Evolutionary conservation across 2,329 filamentous ascomycete species (phyloP).

Genomic region (Coleophoma cylindrospora): DNA sequence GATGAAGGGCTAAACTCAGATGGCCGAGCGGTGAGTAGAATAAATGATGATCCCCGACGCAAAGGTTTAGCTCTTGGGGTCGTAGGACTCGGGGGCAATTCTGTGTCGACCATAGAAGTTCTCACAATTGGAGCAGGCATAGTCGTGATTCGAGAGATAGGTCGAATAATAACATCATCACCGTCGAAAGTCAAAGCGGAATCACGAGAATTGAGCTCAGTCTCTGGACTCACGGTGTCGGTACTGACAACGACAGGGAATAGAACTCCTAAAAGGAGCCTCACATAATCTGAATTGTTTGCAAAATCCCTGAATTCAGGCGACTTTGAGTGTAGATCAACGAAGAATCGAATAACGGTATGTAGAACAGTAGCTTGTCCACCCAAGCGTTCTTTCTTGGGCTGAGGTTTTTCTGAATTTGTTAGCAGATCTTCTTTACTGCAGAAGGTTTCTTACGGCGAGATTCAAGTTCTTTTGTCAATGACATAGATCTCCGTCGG

Average conservation of each 20-base stretch:
- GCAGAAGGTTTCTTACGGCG: slow-evolving; percentile 35
- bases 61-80: slow-evolving; percentile 54
- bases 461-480: slow-evolving; percentile 53
- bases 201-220: slow-evolving; percentile 80
- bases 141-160: slow-evolving; percentile 44
- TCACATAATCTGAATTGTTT: slow-evolving; percentile 72
- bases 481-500: slow-evolving; percentile 56
- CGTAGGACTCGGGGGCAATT: slow-evolving; percentile 36
- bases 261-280: slow-evolving; percentile 71
- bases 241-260: slow-evolving; percentile 87
- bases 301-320: slow-evolving; percentile 78
- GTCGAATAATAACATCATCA: slow-evolving; percentile 75
- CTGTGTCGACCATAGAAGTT: slow-evolving; percentile 57
- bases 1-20: slow-evolving; percentile 51
- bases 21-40: slow-evolving; percentile 73
- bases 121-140: slow-evolving; percentile 65
- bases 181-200: slow-evolving; percentile 81
- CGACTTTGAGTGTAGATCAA: slow-evolving; percentile 73
- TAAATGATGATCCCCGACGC: slow-evolving; percentile 82
- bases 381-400: slow-evolving; percentile 43
- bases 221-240: slow-evolving; percentile 76
- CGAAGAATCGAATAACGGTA: slow-evolving; percentile 73
- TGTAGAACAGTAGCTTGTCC: slow-evolving; percentile 65
- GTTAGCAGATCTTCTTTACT: not conserved
- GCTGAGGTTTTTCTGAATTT: slow-evolving; percentile 32